Evolutionary conservation across 1,284 basidiomycete species (phyloP).

Genomic region (Pseudozyma hubeiensis): DNA sequence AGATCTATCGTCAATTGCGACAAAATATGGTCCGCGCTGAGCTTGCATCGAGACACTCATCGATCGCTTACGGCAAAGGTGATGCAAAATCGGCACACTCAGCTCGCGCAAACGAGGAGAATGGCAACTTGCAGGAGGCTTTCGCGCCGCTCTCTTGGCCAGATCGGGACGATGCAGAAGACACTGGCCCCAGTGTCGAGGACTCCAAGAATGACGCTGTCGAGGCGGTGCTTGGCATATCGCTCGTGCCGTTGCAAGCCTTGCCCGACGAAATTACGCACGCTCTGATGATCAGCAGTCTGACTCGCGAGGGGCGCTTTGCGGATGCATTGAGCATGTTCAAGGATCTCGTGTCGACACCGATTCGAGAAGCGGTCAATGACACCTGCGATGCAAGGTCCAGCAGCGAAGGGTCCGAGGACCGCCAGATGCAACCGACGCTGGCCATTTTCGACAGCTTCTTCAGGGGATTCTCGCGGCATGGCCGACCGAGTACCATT

Average conservation of each 20-base stretch:
- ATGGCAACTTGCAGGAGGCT: not conserved
- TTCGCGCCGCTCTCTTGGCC: slow-evolving; percentile 22
- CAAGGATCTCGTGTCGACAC: slow-evolving; percentile 45
- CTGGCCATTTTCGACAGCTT: slow-evolving; percentile 41
- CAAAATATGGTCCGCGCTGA: slow-evolving; percentile 35
- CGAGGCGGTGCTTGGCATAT: slow-evolving; percentile 12
- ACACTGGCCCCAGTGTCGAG: not conserved
- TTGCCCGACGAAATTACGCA: slow-evolving; percentile 40
- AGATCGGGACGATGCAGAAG: slow-evolving; percentile 2
- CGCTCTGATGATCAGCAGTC: slow-evolving; percentile 30
- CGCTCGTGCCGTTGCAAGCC: slow-evolving; percentile 10
- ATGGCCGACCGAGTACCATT: slow-evolving; percentile 17
- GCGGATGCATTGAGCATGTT: slow-evolving; percentile 37
- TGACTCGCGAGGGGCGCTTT: slow-evolving; percentile 36
- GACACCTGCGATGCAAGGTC: not conserved
- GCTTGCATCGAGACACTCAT: slow-evolving; percentile 12
- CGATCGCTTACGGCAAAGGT: slow-evolving; percentile 12
- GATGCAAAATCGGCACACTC: not conserved
- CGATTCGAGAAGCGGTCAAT: not conserved
- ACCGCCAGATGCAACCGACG: slow-evolving; percentile 25
- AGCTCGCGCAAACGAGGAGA: not conserved
- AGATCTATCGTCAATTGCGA: slow-evolving; percentile 43
- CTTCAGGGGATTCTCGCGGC: slow-evolving; percentile 36
- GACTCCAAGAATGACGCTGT: slow-evolving; percentile 4
- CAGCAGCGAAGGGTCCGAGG: not conserved